These are phyloP conservation scores for Hypholoma fasciculare DNA, from an alignment of 768 basidiomycete genomes.

Conservation along the genomic window DNA sequence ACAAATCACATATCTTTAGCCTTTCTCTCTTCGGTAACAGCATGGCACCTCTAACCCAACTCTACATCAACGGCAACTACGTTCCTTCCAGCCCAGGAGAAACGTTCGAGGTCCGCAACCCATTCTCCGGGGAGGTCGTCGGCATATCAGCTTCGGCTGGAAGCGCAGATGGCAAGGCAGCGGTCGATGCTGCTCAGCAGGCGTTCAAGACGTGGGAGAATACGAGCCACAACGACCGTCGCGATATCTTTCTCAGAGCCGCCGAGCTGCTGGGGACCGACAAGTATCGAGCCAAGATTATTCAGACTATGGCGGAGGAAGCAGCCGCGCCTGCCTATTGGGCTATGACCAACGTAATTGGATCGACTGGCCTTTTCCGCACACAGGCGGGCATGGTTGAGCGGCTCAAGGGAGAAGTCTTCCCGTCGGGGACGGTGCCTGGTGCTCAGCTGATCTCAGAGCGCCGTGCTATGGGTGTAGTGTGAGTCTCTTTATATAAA, in stretches of 20 bases:
- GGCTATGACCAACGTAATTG: conserved; percentile 25
- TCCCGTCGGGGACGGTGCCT: conserved; percentile 38
- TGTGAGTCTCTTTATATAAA: conserved; percentile 32
- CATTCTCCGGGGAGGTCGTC: conserved; percentile 40
- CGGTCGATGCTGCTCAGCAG: conserved; percentile 42
- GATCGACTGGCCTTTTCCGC: conserved; percentile 25
- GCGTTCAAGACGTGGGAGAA: conserved; percentile 53
- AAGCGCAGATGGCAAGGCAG: conserved; percentile 41
- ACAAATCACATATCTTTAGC: neutral
- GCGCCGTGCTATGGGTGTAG: conserved; percentile 50
- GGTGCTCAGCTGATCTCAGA: conserved; percentile 46
- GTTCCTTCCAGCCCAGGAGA: conserved; percentile 32
- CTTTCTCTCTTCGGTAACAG: neutral
- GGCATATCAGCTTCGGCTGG: conserved; percentile 47
- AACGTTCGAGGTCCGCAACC: conserved; percentile 48
- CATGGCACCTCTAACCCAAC: conserved; percentile 32
- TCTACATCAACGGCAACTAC: conserved; percentile 41
- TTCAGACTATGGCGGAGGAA: conserved; percentile 35
- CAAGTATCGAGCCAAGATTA: conserved; percentile 36
- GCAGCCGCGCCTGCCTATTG: conserved; percentile 33
- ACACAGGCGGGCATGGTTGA: conserved; percentile 33
- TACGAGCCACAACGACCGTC: conserved; percentile 31
- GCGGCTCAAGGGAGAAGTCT: conserved; percentile 42
- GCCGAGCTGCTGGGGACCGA: conserved; percentile 45
- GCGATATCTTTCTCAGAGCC: conserved; percentile 48